Evolutionary conservation across 129 eudicot genomes (phyloP).

Genomic region (Rutidosis leptorrhynchoides): DNA sequence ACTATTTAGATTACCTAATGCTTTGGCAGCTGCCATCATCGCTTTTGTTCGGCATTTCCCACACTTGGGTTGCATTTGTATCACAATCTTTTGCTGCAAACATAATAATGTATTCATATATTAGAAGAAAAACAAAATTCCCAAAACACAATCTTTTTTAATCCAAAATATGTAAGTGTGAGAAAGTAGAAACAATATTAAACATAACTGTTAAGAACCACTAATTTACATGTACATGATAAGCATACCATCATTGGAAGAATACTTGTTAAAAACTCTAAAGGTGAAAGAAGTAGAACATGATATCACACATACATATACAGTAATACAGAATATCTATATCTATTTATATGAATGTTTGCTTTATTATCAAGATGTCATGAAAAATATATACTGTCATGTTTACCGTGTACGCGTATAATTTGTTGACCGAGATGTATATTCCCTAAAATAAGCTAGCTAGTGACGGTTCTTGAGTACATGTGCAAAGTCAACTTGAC

Average conservation of each 20-base stretch:
- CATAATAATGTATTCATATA: neutral
- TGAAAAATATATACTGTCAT: too few relatives aligned
- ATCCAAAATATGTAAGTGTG: neutral
- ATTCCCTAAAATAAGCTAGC: neutral
- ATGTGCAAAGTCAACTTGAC: constrained; percentile 1
- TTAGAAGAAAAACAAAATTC: neutral
- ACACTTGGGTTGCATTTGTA: constrained; percentile 19
- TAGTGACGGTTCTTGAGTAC: neutral
- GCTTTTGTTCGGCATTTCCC: constrained; percentile 29
- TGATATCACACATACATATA: neutral
- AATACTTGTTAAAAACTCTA: neutral
- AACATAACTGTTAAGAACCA: neutral
- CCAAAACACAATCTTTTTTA: neutral
- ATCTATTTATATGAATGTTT: too few relatives aligned
- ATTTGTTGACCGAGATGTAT: neutral
- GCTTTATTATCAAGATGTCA: neutral
- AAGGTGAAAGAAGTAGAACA: constrained; percentile 1
- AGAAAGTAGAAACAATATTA: too few relatives aligned
- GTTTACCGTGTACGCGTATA: neutral
- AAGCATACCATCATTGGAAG: constrained; percentile 2
- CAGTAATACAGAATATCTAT: neutral
- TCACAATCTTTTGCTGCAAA: constrained; percentile 29
- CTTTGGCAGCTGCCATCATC: constrained; percentile 28
- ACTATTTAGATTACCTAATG: constrained; percentile 16
- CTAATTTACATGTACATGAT: too few relatives aligned